These are phyloP conservation scores for Daldinia concentrica DNA, from an alignment of 495 filamentous ascomycete species.

Conservation along the genomic window DNA sequence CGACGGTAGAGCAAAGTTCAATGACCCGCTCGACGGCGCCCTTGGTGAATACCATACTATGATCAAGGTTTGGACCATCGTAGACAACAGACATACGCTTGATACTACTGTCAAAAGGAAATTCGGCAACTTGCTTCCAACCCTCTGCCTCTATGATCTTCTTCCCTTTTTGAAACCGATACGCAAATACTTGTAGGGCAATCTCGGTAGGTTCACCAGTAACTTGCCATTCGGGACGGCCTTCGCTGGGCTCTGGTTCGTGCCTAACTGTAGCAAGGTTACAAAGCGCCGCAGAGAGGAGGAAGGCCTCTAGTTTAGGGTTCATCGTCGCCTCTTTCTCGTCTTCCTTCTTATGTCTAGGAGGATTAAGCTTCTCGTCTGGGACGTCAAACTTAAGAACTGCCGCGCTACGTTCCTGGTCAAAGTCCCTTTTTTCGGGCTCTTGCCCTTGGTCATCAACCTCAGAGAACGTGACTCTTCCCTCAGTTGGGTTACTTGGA, in stretches of 20 bases:
- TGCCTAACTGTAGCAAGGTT: slow-evolving; percentile 77
- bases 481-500: slow-evolving; percentile 67
- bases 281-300: slow-evolving; percentile 77
- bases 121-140: slow-evolving; percentile 75
- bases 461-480: slow-evolving; percentile 58
- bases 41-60: slow-evolving; percentile 75
- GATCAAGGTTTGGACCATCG: slow-evolving; percentile 42
- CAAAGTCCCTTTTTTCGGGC: slow-evolving; percentile 55
- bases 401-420: slow-evolving; percentile 61
- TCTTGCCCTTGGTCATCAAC: slow-evolving; percentile 35
- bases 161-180: slow-evolving; percentile 72
- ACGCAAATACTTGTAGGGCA: slow-evolving; percentile 79
- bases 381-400: slow-evolving; percentile 65
- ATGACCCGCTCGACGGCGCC: slow-evolving; percentile 83
- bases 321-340: slow-evolving; percentile 50
- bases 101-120: slow-evolving; percentile 82
- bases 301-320: slow-evolving; percentile 67
- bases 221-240: slow-evolving; percentile 66
- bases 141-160: slow-evolving; percentile 60
- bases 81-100: slow-evolving; percentile 88
- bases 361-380: slow-evolving; percentile 51
- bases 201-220: slow-evolving; percentile 87
- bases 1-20: slow-evolving; percentile 72
- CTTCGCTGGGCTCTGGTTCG: slow-evolving; percentile 50
- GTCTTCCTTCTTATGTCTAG: slow-evolving; percentile 36